These are phyloP conservation scores for Pseudogymnoascus sp. DNA, from an alignment of 2,329 filamentous ascomycete genomes.

Conservation along the genomic window DNA sequence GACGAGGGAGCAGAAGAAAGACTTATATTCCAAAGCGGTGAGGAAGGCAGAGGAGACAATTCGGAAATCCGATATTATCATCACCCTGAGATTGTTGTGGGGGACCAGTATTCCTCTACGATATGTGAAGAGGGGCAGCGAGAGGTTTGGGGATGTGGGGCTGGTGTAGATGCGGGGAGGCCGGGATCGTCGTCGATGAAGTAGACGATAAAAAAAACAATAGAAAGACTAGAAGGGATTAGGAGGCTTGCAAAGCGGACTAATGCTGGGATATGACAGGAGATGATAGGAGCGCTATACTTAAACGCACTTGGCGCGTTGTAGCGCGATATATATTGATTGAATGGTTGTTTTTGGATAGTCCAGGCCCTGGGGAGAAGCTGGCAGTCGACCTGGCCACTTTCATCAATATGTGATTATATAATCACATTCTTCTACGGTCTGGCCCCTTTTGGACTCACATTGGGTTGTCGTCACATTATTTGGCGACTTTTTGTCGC, in stretches of 20 bases:
- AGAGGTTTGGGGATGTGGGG: constrained; percentile 20
- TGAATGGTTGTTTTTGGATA: background rate
- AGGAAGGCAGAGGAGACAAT: constrained; percentile 17
- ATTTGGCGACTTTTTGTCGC: background rate
- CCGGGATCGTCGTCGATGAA: background rate
- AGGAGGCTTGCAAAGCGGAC: background rate
- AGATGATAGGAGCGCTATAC: background rate
- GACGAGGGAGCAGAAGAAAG: constrained; percentile 16
- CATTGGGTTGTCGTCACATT: background rate
- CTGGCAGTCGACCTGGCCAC: background rate
- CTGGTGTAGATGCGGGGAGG: background rate
- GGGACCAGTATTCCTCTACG: constrained; percentile 20
- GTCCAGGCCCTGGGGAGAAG: background rate
- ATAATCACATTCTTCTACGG: background rate
- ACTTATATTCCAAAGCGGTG: constrained; percentile 20
- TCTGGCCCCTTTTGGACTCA: background rate
- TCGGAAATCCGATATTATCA: constrained; percentile 15
- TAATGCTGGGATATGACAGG: background rate
- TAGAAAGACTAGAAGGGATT: background rate
- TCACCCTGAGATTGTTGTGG: constrained; percentile 18
- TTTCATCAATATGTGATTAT: background rate
- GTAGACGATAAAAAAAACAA: background rate
- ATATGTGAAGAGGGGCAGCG: constrained; percentile 22
- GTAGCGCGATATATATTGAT: background rate
- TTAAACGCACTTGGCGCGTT: background rate